These are phyloP conservation scores for Fusarium beomiforme DNA, from an alignment of 2,329 filamentous ascomycete species.

Conservation along the genomic window DNA sequence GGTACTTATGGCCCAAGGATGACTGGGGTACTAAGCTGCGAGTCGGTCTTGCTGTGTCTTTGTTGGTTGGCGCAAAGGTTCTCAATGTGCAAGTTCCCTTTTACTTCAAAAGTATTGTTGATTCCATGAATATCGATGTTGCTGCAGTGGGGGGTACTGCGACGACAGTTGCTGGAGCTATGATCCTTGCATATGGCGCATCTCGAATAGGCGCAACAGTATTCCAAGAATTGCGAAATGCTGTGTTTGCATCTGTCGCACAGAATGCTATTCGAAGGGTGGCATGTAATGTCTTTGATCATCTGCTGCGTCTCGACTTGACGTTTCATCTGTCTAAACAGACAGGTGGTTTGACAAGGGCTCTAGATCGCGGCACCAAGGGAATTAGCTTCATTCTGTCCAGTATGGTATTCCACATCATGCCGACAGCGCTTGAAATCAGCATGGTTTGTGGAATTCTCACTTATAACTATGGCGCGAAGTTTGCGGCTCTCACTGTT, in stretches of 20 bases:
- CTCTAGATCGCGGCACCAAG: constrained; percentile 96
- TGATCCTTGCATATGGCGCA: constrained; percentile 92
- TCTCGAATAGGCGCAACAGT: constrained; percentile 88
- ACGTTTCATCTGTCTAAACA: constrained; percentile 95
- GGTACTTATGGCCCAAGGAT: constrained; percentile 95
- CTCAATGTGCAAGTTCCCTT: constrained; percentile 98
- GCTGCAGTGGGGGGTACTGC: constrained; percentile 87
- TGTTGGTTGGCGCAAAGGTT: constrained; percentile 91
- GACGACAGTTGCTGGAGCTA: constrained; percentile 86
- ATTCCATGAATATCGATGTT: constrained; percentile 97
- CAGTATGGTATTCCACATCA: constrained; percentile 98
- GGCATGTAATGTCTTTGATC: constrained; percentile 90
- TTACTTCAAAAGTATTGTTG: constrained; percentile 98
- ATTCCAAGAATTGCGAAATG: constrained; percentile 94
- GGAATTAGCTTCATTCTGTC: constrained; percentile 97
- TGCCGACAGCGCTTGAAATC: constrained; percentile 94
- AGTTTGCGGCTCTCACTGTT: constrained; percentile 91
- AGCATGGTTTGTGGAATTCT: constrained; percentile 95
- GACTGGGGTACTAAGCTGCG: constrained; percentile 77
- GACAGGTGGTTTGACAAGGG: constrained; percentile 91
- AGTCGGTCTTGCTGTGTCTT: constrained; percentile 82
- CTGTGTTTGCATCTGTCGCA: constrained; percentile 94
- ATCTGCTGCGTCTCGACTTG: constrained; percentile 87
- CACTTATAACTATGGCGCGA: constrained; percentile 92
- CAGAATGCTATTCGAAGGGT: constrained; percentile 96